Evolutionary conservation across 1,139 yeast species (phyloP).

Genomic region (Protomyces inundatus): DNA sequence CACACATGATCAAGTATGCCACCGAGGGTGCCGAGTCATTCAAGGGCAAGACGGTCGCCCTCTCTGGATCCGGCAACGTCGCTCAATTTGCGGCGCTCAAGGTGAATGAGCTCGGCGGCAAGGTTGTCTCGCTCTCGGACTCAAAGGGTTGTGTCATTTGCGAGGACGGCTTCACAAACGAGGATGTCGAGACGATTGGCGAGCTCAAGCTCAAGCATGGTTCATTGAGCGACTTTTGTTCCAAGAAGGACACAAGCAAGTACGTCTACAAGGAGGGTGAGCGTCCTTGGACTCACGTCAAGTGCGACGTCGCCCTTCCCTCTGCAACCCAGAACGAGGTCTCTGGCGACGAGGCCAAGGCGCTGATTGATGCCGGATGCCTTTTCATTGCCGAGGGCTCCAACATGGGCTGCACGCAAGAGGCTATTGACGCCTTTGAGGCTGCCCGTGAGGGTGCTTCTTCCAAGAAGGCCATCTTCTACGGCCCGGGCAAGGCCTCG

Average conservation of each 20-base stretch:
- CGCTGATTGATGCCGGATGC: constrained; percentile 85
- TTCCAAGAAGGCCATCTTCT: constrained; percentile 63
- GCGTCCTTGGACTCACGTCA: constrained; percentile 91
- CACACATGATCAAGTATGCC: constrained; percentile 94
- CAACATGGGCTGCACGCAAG: constrained; percentile 98
- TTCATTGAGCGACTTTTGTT: constrained; percentile 59
- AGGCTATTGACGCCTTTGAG: constrained; percentile 92
- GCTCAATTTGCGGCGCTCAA: constrained; percentile 98
- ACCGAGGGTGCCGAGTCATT: constrained; percentile 81
- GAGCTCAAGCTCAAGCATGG: constrained; percentile 78
- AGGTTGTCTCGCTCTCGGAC: constrained; percentile 88
- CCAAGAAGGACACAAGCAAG: constrained; percentile 37
- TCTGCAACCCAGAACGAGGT: constrained; percentile 98
- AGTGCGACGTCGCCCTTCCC: constrained; percentile 94
- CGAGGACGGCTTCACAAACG: constrained; percentile 65
- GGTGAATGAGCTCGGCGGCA: constrained; percentile 94
- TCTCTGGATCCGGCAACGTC: constrained; percentile 98
- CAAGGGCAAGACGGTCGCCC: constrained; percentile 88
- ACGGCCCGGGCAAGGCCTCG: constrained; percentile 99
- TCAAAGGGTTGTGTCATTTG: constrained; percentile 83
- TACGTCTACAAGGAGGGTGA: constrained; percentile 81
- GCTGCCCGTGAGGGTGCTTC: constrained; percentile 39
- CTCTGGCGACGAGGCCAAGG: constrained; percentile 93
- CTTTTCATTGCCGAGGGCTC: constrained; percentile 97
- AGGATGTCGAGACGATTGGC: constrained; percentile 70